A percentile compares a stretch with the other conserved stretches of the same genome.
Evolutionary conservation across 2,329 filamentous ascomycete genomes (phyloP).

Genomic region (Canariomyces notabilis): DNA sequence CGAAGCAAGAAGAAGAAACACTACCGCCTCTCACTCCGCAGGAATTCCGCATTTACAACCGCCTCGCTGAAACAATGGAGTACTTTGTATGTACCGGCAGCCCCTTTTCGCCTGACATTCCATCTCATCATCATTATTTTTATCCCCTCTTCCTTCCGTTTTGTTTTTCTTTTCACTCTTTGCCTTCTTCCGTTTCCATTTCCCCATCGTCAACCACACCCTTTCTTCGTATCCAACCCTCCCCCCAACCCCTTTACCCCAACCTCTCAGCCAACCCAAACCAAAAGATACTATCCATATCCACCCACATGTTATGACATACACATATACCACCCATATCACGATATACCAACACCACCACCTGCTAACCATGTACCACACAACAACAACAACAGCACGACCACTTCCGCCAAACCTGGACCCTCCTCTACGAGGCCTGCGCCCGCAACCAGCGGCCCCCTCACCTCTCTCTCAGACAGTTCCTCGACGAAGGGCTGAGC

Average conservation of each 20-base stretch:
- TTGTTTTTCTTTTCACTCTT: no score
- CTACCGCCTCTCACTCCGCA: constrained; percentile 59
- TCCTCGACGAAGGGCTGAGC: constrained; percentile 62
- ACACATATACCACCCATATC: no score
- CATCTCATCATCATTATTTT: constrained; percentile 8
- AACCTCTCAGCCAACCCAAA: constrained; percentile 2
- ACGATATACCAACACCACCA: no score
- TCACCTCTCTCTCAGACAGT: constrained; percentile 62
- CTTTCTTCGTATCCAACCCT: background rate
- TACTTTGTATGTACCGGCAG: constrained; percentile 57
- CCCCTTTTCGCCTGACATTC: no score
- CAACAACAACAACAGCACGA: constrained; percentile 47
- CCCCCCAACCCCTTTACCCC: background rate
- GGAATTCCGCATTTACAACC: constrained; percentile 67
- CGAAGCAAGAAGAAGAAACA: constrained; percentile 9
- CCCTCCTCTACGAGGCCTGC: constrained; percentile 62
- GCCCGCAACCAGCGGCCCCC: constrained; percentile 52
- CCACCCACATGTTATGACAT: no score
- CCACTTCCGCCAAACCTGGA: constrained; percentile 72
- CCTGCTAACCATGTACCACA: background rate
- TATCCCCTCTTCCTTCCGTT: background rate
- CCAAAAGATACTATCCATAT: no score
- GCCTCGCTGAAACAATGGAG: constrained; percentile 71
- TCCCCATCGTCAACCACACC: no score
- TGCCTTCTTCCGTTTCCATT: no score